phyloP scores from a whole-genome alignment of 208 protist genomes.

The Crithidia thermophila region DNA sequence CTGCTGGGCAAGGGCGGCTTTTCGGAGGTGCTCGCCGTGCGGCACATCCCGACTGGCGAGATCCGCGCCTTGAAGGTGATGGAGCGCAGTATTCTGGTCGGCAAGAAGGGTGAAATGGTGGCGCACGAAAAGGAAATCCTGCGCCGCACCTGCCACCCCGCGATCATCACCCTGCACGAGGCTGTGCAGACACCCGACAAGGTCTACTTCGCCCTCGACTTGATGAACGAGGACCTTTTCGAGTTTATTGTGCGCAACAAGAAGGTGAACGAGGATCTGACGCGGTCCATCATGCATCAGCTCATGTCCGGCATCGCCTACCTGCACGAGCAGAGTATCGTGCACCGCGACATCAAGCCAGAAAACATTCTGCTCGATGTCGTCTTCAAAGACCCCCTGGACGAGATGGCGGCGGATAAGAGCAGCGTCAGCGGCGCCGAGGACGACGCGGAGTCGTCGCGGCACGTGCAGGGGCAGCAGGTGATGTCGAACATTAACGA shows the following conservation, averaged over 20 bases:
- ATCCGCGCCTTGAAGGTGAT: conserved; percentile 85
- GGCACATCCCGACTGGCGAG: conserved; percentile 60
- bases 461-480: conserved; percentile 4
- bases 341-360: conserved; percentile 92
- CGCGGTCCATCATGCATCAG: conserved; percentile 68
- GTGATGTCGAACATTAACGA: conserved; percentile 36
- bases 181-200: conserved; percentile 56
- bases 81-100: conserved; percentile 52
- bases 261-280: conserved; percentile 64
- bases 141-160: conserved; percentile 70
- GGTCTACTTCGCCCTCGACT: conserved; percentile 87
- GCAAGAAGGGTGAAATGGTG: conserved; percentile 85
- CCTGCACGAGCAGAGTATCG: conserved; percentile 80
- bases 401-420: conserved; percentile 6
- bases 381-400: conserved; percentile 15
- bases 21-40: conserved; percentile 72
- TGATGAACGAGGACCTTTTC: conserved; percentile 87
- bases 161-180: conserved; percentile 88
- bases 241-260: conserved; percentile 86
- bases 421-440: conserved; percentile 1
- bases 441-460: conserved; percentile 6
- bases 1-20: conserved; percentile 84
- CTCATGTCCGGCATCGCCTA: conserved; percentile 74
- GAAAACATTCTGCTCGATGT: conserved; percentile 88
- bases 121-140: conserved; percentile 89